Evolutionary conservation across 1,139 yeast genomes (phyloP), one percentile per base, ranked within the genome.

Genomic region (Entelexis sorbosivorans): DNA sequence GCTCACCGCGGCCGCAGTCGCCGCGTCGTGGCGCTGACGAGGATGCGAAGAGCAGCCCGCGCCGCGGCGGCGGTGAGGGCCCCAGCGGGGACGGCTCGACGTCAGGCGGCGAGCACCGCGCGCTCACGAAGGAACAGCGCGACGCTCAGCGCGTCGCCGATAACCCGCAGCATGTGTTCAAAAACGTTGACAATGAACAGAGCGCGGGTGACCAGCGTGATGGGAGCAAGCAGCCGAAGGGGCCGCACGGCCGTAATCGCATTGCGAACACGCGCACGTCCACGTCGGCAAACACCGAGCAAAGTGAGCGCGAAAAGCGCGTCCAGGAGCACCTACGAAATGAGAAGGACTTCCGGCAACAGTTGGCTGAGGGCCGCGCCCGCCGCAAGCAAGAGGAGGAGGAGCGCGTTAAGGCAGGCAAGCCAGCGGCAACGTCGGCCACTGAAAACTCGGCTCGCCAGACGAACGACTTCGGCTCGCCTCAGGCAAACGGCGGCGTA

Each of bases 201-300:
- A 26, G 46, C 31, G 43, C 53, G 31, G 22, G 39, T 11, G 32
- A 22, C 19, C 38, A 40, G n/a, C 7, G 28, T 9, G 19, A 32
- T 4, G 16, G 11, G n/a, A 11, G 40, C 26, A 29, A 31, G 47
- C 38, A 42, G 19, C 45, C 17, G 5, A 20, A 26, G 33, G 39
- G 28, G 20, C 24, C 16, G 26, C 6, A 29, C n/a, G 42, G 43
- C 40, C 16, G 29, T 16, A 10, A 47, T 14, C 50, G 56, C 14
- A 11, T 54, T 19, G 56, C 57, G 13, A 50, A 40, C 47, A 56
- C 58, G 20, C 53, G 48, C 26, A 55, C 58, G 16, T 26, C 31
- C 11, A 35, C 49, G 44, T 14, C 38, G 32, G 40, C 39, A 2
- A 31, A 50, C 20, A 11, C 33, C 31, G 51, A 50, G 31, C 59